Evolutionary conservation across 148 eudicot species (phyloP), one percentile per base, ranked within the genome.

Genomic region (Chenopodium berlandieri): DNA sequence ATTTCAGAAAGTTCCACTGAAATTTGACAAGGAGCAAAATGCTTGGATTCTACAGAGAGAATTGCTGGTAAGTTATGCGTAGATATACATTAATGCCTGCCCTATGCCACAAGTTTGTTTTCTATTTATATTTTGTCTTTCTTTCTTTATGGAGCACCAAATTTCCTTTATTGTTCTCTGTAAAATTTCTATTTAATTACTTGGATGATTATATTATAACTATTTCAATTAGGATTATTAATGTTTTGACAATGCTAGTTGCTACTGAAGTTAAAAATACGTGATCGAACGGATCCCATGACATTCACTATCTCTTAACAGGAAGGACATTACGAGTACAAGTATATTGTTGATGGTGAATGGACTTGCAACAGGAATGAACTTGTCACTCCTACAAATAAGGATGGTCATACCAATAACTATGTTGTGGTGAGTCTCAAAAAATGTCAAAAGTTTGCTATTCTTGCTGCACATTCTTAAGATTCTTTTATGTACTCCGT

Each of bases 271-370:
- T 4, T 66, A 10, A 32, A 66, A 20, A 22, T 31, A 9, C 46
- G 16, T 40, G 54, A 34, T 20, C 7, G 22, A 70, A 62, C 60
- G 63, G 37, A 7, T 82, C 47, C 16, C 14, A 31, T n/a, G 9
- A 16, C 30, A 71, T 66, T 58, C 16, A 54, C 50, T 37, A 17
- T 34, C 37, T 27, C 63, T 79, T 60, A 23, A 77, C 92, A 95
- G 97, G 99, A 91, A 88, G 99, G 99, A 77, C 71, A 37, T 31
- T 94, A 91, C 46, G 97, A 93, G 84, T 95, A 95, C 92, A 95
- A 93, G 92, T 95, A 95, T 74, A 75, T 95, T 40, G 91, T 92
- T 30, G 95, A 96, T 82, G 95, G 97, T 27, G 91, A 92, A 85
- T 96, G 99, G 99, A 20, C 87, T 77, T 84, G 85, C 90, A 96